Evolutionary conservation across 2,329 filamentous ascomycete genomes (phyloP), one percentile per base, ranked within the genome.

Genomic region (Fusarium illudens): DNA sequence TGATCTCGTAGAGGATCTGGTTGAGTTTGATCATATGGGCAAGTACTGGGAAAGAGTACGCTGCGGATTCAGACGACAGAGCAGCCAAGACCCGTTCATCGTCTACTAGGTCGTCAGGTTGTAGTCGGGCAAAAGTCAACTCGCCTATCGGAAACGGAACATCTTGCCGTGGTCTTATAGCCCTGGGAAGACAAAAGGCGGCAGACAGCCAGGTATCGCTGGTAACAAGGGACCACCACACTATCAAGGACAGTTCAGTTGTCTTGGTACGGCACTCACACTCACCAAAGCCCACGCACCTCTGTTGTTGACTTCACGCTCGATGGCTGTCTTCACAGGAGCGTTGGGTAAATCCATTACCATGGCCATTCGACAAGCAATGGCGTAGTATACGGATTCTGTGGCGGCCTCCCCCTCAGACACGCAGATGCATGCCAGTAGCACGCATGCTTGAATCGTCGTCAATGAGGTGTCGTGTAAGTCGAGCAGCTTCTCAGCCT

Each of bases 311-410:
- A 78, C 70, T 60, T 82, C 78, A n/a, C 75, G 63, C n/a, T 79
- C 73, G 1, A 81, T 62, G 1, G 60, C 64, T 30, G 66, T 75
- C 3, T 67, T 39, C 9, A 65, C 68, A n/a, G 67, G 62, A 48
- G 75, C 64, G 32, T 77, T 76, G 2, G 78, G 77, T 3, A 81
- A 72, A 57, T 80, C 74, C 19, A 81, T 64, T 7, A 78, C 65
- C 34, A 78, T 69, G 7, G 79, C 77, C 62, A 79, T 76, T 4
- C 79, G 76, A 59, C 74, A 76, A 3, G 79, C 79, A 12, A 79
- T 66, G 11, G 74, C 71, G 49, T 81, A 81, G 62, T 78, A 81
- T 15, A 82, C 67, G 1, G 78, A 74, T 53, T 82, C 81, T 0
- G 78, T 70, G 1, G 72, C 73, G 6, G 76, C 73, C 15, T 81